These are phyloP conservation scores for Candida sp. DNA, from an alignment of 1,139 yeast species.

Conservation along the genomic window DNA sequence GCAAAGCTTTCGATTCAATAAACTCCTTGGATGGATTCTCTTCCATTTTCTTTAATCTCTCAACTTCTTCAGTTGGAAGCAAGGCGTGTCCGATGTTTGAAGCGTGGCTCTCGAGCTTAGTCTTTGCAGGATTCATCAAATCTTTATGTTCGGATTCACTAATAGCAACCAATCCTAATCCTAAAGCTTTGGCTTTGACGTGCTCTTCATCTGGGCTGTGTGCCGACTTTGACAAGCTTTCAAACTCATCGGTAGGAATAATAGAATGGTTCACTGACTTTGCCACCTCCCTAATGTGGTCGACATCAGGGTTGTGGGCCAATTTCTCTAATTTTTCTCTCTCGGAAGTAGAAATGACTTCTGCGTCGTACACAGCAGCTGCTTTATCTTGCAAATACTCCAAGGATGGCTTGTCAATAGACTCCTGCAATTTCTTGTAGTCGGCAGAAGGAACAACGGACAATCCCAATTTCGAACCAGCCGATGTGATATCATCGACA, in stretches of 20 bases:
- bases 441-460: slow-evolving; percentile 21
- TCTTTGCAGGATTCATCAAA: slow-evolving; percentile 25
- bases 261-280: slow-evolving; percentile 16
- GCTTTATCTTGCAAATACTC: slow-evolving; percentile 40
- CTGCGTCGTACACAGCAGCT: slow-evolving; percentile 15
- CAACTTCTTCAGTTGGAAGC: slow-evolving; percentile 16
- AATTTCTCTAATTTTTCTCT: slow-evolving; percentile 14
- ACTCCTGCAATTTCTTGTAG: slow-evolving; percentile 19
- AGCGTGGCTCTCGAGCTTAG: slow-evolving; percentile 24
- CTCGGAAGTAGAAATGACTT: slow-evolving; percentile 23
- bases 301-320: slow-evolving; percentile 16
- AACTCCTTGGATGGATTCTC: slow-evolving; percentile 12
- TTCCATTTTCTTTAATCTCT: slow-evolving; percentile 16
- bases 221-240: slow-evolving; percentile 18
- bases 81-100: slow-evolving; percentile 14
- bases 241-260: slow-evolving; percentile 16
- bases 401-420: slow-evolving; percentile 24
- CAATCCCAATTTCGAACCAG: slow-evolving; percentile 15
- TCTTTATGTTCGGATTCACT: slow-evolving; percentile 18
- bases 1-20: slow-evolving; percentile 20
- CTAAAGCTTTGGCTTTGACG: slow-evolving; percentile 15
- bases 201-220: slow-evolving; percentile 19
- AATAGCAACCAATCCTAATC: slow-evolving; percentile 19
- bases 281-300: slow-evolving; percentile 19
- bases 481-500: slow-evolving; percentile 6